Conservation (phyloP, 345 rosid species). For the Eucalyptus regnans region DNA sequence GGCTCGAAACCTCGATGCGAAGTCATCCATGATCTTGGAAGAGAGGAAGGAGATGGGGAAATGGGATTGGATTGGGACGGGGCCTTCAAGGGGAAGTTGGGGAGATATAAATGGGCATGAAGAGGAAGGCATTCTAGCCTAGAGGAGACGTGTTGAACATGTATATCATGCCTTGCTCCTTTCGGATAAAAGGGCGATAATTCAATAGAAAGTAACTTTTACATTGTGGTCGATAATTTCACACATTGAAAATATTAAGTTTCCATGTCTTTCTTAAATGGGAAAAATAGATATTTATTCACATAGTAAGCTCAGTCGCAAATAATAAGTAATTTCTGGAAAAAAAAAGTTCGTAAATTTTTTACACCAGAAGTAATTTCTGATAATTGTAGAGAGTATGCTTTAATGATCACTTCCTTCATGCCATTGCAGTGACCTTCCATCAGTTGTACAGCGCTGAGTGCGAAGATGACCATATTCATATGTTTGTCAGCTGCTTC, state of each 20-base stretch:
- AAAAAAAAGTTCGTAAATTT: neutral
- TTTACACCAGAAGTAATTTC: neutral
- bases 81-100: neutral
- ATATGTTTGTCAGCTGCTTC: neutral
- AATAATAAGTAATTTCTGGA: neutral
- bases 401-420: neutral
- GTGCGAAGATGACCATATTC: neutral
- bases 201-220: neutral
- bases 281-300: neutral
- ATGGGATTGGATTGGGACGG: neutral
- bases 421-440: neutral
- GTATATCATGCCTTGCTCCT: neutral
- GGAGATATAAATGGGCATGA: neutral
- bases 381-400: neutral
- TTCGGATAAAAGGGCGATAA: neutral
- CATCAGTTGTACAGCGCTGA: neutral
- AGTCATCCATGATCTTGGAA: neutral
- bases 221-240: neutral
- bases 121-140: neutral
- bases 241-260: too few relatives aligned
- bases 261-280: too few relatives aligned
- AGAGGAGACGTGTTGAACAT: neutral
- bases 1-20: neutral
- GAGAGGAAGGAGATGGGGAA: neutral
- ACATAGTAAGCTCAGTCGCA: neutral